Evolutionary conservation across 176 grass and related monocot genomes (phyloP).

Genomic region (Oryza meridionalis): DNA sequence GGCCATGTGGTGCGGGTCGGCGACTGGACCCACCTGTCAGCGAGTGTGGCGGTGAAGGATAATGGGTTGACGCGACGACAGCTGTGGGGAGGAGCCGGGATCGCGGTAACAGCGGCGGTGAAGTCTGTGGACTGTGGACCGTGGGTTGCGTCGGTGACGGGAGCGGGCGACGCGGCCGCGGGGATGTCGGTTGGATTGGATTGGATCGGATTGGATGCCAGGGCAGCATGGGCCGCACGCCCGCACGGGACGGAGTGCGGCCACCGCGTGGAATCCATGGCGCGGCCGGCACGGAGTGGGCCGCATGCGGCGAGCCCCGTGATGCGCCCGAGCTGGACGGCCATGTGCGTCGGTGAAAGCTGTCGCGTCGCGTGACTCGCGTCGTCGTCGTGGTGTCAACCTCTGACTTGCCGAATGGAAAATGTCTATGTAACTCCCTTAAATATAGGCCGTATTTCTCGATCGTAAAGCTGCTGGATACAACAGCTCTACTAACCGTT

Average conservation of each 20-base stretch:
- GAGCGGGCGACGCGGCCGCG: neutral
- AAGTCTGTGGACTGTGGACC: no score
- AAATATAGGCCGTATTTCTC: no score
- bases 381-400: neutral
- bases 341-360: slow-evolving; percentile 10
- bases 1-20: neutral
- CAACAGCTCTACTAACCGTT: no score
- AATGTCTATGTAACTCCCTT: no score
- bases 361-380: neutral
- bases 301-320: neutral
- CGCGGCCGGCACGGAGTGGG: neutral
- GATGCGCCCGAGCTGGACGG: neutral
- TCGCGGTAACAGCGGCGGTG: neutral
- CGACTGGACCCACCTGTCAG: neutral
- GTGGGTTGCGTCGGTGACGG: neutral
- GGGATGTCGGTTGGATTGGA: slow-evolving; percentile 16
- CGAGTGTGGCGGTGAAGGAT: neutral
- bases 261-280: neutral
- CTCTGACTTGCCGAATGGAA: no score
- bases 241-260: neutral
- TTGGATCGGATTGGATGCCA: neutral
- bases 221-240: neutral
- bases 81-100: neutral
- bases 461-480: no score
- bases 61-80: neutral